Percentiles rank a stretch among this genome's conserved stretches.
phyloP scores from a whole-genome alignment of 2,329 filamentous ascomycete genomes.

The Fusarium albidum region DNA sequence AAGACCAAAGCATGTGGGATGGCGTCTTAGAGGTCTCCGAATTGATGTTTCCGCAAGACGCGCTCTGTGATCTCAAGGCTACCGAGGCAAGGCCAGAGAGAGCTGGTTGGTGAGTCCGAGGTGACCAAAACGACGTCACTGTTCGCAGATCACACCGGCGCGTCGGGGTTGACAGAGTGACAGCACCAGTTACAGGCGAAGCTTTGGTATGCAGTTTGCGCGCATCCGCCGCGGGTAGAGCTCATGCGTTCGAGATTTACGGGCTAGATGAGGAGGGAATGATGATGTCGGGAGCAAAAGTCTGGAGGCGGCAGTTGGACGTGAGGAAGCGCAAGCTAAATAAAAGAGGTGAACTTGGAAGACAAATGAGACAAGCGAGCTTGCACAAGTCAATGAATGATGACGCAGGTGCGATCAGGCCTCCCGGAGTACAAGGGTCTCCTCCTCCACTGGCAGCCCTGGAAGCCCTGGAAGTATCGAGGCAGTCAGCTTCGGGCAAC shows the following conservation, averaged over 20 bases:
- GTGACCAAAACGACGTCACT: slow-evolving; percentile 15
- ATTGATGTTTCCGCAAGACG: slow-evolving; percentile 8
- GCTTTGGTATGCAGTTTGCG: neutral
- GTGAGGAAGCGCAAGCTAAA: slow-evolving; percentile 11
- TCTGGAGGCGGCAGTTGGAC: slow-evolving; percentile 1
- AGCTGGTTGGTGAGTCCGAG: slow-evolving; percentile 15
- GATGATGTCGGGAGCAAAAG: slow-evolving; percentile 15
- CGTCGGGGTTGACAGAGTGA: slow-evolving; percentile 3
- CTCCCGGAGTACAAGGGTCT: slow-evolving; percentile 18
- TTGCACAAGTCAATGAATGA: slow-evolving; percentile 24
- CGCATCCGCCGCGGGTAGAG: slow-evolving; percentile 1
- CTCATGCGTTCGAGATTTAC: neutral
- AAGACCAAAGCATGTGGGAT: neutral
- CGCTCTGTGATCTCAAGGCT: slow-evolving; percentile 14
- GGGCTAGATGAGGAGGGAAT: slow-evolving; percentile 1
- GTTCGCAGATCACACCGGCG: slow-evolving; percentile 10
- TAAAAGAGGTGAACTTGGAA: too few relatives aligned
- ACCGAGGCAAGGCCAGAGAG: too few relatives aligned
- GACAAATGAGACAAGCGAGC: slow-evolving; percentile 18
- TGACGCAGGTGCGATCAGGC: slow-evolving; percentile 37
- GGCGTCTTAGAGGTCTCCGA: slow-evolving; percentile 24
- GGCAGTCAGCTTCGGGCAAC: slow-evolving; percentile 4
- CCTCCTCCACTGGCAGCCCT: too few relatives aligned
- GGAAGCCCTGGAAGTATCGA: too few relatives aligned
- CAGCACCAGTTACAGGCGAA: slow-evolving; percentile 1